Evolutionary conservation across 2,329 filamentous ascomycete species (phyloP), one percentile per base, ranked within the genome.

Genomic region (Dendrostoma leiphaemia): DNA sequence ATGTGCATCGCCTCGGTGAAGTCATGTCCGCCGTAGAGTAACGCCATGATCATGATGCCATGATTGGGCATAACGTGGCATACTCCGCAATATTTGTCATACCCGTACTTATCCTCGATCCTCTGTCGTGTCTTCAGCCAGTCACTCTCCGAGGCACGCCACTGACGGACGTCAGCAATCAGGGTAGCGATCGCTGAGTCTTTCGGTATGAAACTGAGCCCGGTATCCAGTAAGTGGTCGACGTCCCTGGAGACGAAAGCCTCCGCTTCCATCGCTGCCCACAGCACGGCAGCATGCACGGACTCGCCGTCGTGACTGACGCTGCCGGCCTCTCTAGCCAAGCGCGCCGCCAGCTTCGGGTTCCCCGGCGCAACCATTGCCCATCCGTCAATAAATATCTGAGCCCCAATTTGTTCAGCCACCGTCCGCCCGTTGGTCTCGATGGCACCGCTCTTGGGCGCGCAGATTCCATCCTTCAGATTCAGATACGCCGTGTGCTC

Each of bases 301-400:
- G 70, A 60, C 23, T 69, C 69, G 8, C 71, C 70, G 53, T 73
- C 71, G 47, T 74, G 71, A 53, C 69, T 71, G 1, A 74, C 71
- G 1, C 55, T 54, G 1, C 59, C 71, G 1, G 71, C 71, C 3
- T 62, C 62, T 12, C 61, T 54, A 0, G 71, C 70, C 8, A 74
- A 56, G 15, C 54, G 56, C 2, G 67, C 64, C 0, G 71, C 71
- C 7, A 68, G 47, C 0, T 31, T 50, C 6, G 69, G 68, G 19
- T 67, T 59, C 0, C 67, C 67, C 0, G 69, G 67, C 0, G 63
- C 58, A 3, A 66, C 66, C 58, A 72, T 59, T 7, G 67, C 69
- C 64, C 66, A 72, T 7, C 66, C 70, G 53, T 72, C 70, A 52
- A 72, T 68, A 51, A 72, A 72, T 23, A 72, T 72, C 60, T 71